A percentile compares a stretch with the other conserved stretches of the same genome.
Conservation (phyloP, 2,329 filamentous ascomycete species). For the Penicillium sp. region DNA sequence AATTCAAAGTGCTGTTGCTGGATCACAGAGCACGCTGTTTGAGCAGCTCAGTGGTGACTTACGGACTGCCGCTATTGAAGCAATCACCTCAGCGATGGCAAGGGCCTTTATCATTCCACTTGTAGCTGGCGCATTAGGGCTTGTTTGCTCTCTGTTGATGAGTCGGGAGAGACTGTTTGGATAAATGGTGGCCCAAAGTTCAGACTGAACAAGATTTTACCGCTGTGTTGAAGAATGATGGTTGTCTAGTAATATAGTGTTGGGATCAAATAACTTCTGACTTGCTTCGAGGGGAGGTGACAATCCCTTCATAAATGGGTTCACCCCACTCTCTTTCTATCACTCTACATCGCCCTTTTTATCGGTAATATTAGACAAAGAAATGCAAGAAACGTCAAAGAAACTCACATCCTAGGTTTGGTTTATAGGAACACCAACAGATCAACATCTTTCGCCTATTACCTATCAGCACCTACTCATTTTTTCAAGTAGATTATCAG, state of each 20-base stretch:
- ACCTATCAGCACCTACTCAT: background rate
- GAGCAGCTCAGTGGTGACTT: constrained; percentile 21
- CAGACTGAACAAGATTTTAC: background rate
- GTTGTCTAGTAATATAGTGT: background rate
- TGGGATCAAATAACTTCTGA: background rate
- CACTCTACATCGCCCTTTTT: too few relatives aligned
- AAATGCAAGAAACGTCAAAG: too few relatives aligned
- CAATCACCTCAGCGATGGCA: constrained; percentile 23
- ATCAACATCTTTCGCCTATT: background rate
- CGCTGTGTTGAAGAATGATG: background rate
- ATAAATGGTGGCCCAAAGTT: background rate
- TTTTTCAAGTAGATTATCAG: background rate
- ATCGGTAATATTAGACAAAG: too few relatives aligned
- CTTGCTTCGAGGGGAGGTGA: background rate
- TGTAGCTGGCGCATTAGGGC: constrained; percentile 7
- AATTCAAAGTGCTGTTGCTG: constrained; percentile 31
- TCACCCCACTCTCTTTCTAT: too few relatives aligned
- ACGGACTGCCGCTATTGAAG: constrained; percentile 26
- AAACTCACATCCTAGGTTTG: background rate
- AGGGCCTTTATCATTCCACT: constrained; percentile 30
- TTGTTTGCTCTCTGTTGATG: background rate
- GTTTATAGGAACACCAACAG: background rate
- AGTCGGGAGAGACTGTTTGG: background rate
- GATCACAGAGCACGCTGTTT: constrained; percentile 33
- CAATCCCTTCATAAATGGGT: too few relatives aligned